These are phyloP conservation scores for Mycogone perniciosa DNA, from an alignment of 2,329 filamentous ascomycete genomes.

Conservation along the genomic window DNA sequence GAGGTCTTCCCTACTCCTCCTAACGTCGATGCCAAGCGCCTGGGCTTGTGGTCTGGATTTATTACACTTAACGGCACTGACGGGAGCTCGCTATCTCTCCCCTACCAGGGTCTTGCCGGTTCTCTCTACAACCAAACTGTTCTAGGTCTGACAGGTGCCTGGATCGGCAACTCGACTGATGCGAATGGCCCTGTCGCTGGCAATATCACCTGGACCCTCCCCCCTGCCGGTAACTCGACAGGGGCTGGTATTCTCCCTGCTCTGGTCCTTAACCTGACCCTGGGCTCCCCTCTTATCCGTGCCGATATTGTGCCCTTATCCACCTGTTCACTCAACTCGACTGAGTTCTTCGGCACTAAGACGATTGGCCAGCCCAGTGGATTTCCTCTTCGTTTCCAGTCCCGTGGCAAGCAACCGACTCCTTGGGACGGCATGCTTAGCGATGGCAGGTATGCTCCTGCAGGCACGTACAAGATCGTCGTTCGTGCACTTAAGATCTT, in stretches of 20 bases:
- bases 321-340: conserved; percentile 22
- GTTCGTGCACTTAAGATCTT: conserved; percentile 46
- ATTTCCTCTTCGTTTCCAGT: conserved; percentile 33
- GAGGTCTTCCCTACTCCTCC: conserved; percentile 40
- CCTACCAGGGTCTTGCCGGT: conserved; percentile 35
- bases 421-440: conserved; percentile 42
- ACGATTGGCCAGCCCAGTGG: conserved; percentile 37
- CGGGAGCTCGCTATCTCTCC: conserved; percentile 31
- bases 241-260: conserved; percentile 30
- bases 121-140: conserved; percentile 27
- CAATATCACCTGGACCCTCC: conserved; percentile 37
- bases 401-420: conserved; percentile 20
- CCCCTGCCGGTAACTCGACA: conserved; percentile 32
- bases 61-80: conserved; percentile 35
- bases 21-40: conserved; percentile 23
- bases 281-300: conserved; percentile 40
- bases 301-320: conserved; percentile 38
- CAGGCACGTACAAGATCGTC: conserved; percentile 44
- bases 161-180: conserved; percentile 30
- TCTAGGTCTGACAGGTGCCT: conserved; percentile 19
- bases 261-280: conserved; percentile 35
- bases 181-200: conserved; percentile 20
- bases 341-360: conserved; percentile 32
- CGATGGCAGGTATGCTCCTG: conserved; percentile 41
- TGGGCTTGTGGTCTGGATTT: conserved; percentile 38